Evolutionary conservation across 768 basidiomycete genomes (phyloP), one percentile per base, ranked within the genome.

Genomic region (Suillus plorans): DNA sequence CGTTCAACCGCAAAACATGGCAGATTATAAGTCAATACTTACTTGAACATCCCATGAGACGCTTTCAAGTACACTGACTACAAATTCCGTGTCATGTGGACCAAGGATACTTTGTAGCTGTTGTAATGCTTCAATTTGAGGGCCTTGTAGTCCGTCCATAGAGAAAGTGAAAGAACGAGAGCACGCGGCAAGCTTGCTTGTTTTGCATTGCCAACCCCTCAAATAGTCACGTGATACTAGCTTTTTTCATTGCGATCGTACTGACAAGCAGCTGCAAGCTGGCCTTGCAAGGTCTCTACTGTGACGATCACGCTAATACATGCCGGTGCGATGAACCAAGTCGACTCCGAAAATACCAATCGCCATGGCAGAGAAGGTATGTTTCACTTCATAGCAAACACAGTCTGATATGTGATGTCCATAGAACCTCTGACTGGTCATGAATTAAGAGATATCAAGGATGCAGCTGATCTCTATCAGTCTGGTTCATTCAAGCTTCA

Each of bases 401-500:
- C 9, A 1, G 10, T 42, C 18, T 20, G 58, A 25, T 42, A 59
- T 59, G 28, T 59, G 14, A 31, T 56, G 20, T 37, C 37, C 81
- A 80, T 59, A 85, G 58, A 83, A 67, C 85, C 87, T 4, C 89
- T 89, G 18, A 86, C 86, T 20, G 88, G 89, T 55, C 84, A 86
- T 64, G 91, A 95, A 73, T 78, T 95, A 53, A 81, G 86, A 62
- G 77, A 76, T 7, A 88, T 95, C 67, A 90, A 88, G 71, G 91
- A 92, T 67, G 89, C 90, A 18, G 81, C 84, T 31, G 86, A 92
- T 63, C 79, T 94, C 25, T 94, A 87, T 74, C 83, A 85, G 69
- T 95, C 93, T 0, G 89, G 81, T 62, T 85, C 90, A 3, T 95
- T 96, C 81, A 92, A 93, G 69, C 82, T 96, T 10, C 92, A 95